Conservation (phyloP, 805 yeast species). For the Kodamaea jinghongensis region DNA sequence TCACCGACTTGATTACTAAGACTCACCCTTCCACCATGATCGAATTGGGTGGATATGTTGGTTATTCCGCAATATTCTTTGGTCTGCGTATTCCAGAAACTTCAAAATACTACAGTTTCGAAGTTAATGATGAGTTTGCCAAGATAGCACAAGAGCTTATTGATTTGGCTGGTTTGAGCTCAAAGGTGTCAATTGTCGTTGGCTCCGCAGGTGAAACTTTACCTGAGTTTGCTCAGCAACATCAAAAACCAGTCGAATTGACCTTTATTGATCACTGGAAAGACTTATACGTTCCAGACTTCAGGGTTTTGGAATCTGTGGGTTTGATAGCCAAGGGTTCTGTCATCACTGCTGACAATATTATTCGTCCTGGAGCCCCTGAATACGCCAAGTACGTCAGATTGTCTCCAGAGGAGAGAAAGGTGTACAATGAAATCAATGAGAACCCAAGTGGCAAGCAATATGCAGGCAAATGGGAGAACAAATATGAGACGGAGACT, state of each 20-base stretch:
- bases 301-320: conserved; percentile 39
- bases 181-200: conserved; percentile 28
- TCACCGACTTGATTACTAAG: conserved; percentile 22
- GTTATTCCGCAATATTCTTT: conserved; percentile 37
- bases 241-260: conserved; percentile 28
- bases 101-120: conserved; percentile 35
- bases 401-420: conserved; percentile 35
- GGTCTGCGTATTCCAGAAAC: conserved; percentile 23
- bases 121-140: conserved; percentile 30
- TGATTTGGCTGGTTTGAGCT: conserved; percentile 33
- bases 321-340: conserved; percentile 41
- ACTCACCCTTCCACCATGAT: conserved; percentile 25
- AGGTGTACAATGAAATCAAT: conserved; percentile 23
- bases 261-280: conserved; percentile 43
- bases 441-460: conserved; percentile 26
- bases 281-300: conserved; percentile 38
- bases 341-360: conserved; percentile 38
- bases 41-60: conserved; percentile 35
- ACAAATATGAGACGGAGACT: conserved; percentile 35
- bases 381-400: conserved; percentile 39
- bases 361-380: conserved; percentile 34
- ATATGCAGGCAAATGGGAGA: conserved; percentile 40
- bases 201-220: conserved; percentile 32
- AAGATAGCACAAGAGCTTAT: conserved; percentile 25
- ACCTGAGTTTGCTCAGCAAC: conserved; percentile 20